Percentiles rank a stretch among this genome's conserved stretches.
These are phyloP conservation scores for Tilletia horrida DNA, from an alignment of 1,284 basidiomycete species.

Conservation along the genomic window DNA sequence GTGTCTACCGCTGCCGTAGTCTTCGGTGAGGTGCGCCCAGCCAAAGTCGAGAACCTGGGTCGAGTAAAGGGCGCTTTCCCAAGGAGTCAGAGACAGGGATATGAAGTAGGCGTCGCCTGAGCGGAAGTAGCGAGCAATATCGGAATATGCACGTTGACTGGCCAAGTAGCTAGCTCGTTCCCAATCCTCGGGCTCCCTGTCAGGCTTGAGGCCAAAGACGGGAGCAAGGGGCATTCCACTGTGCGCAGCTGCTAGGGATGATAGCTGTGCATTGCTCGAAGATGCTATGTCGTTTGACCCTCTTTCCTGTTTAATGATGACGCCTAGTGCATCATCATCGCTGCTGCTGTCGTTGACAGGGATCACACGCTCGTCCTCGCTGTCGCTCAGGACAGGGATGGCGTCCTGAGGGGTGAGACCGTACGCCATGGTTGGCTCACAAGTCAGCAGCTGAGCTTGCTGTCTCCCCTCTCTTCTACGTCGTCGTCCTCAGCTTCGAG, in stretches of 20 bases:
- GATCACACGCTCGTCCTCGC: not conserved
- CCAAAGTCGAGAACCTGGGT: slow-evolving; percentile 2
- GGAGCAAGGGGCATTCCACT: not conserved
- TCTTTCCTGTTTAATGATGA: not conserved
- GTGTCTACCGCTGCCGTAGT: not conserved
- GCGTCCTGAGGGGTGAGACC: not conserved
- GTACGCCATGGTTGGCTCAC: too few species aligned
- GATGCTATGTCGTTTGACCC: not conserved
- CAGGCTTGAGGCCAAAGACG: not conserved
- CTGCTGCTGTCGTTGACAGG: too few species aligned
- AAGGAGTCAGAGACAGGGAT: not conserved
- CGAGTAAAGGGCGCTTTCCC: not conserved
- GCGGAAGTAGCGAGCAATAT: slow-evolving; percentile 6
- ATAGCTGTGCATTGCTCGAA: not conserved
- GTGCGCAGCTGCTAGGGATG: not conserved
- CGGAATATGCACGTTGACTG: slow-evolving; percentile 8
- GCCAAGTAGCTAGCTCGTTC: slow-evolving; percentile 10
- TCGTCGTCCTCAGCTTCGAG: too few species aligned
- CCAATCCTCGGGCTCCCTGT: not conserved
- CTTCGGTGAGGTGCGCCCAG: not conserved
- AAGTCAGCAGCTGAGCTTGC: too few species aligned
- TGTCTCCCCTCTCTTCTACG: too few species aligned
- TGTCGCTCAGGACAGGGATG: slow-evolving; percentile 2
- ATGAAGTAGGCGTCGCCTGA: slow-evolving; percentile 4
- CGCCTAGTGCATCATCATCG: not conserved